Base-by-base conservation (phyloP, 495 filamentous ascomycete genomes). In the Aspergillus cavernicola region DNA sequence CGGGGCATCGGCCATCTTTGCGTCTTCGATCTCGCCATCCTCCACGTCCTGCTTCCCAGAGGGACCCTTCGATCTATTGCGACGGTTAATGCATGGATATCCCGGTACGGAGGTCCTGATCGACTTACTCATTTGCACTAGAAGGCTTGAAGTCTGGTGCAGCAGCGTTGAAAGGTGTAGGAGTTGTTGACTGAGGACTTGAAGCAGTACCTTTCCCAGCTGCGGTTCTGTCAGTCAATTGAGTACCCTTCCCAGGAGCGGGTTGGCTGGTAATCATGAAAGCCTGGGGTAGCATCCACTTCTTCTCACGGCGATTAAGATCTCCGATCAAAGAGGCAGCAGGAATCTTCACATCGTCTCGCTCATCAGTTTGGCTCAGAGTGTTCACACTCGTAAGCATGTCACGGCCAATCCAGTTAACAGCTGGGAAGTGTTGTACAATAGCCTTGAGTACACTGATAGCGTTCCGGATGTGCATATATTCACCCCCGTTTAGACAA, bases 391-490 rank as follows among this genome's bases (percentile, higher is more conserved):
- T 80, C 39, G 75, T 75, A 15, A 86, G 66, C 62, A 95, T 85
- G 35, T 83, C 78, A 22, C 80, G 78, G 18, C 89, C 93, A 73
- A 92, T 90, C 75, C 88, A 92, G 59, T 93, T 92, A 38, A 97
- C 83, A 12, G 82, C 82, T 20, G 95, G 95, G 79, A 95, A 97
- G 60, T 83, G 76, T 24, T 87, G 81, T 28, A 85, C 78, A 33
- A 95, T 76, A 6, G 82, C 79, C 64, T 93, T 96, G 47, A 97
- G 76, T n/a, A 97, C 73, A 50, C 85, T 91, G 58, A 97, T 95
- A 28, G 91, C 89, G 64, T 99, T 99, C 11, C 90, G 83, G 63
- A 97, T 96, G 66, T 96, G 91, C 90, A 96, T 97, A 79, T 93
- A 99, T 65, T 99, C 92, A 55, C 79, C 83, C 11, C 84, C 82